phyloP scores from a whole-genome alignment of 2,329 filamentous ascomycete genomes.

The Trichoderma sp. region DNA sequence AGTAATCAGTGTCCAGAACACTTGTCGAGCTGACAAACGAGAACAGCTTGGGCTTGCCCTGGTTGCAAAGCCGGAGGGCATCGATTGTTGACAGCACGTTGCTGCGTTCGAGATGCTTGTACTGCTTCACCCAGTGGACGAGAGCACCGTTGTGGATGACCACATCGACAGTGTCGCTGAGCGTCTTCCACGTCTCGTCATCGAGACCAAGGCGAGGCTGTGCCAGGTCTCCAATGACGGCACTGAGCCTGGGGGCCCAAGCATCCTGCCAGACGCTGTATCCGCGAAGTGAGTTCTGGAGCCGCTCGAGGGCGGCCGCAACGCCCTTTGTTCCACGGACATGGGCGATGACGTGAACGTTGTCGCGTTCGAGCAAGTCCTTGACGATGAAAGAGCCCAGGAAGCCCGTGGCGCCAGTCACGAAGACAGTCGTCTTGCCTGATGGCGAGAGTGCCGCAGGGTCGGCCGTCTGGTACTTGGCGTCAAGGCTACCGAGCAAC shows the following conservation, averaged over 20 bases:
- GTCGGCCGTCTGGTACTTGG: constrained; percentile 38
- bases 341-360: constrained; percentile 64
- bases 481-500: constrained; percentile 53
- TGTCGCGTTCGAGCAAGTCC: constrained; percentile 64
- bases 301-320: constrained; percentile 63
- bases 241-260: constrained; percentile 68
- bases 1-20: constrained; percentile 80
- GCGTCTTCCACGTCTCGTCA: constrained; percentile 62
- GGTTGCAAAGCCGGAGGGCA: constrained; percentile 72
- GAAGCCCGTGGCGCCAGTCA: constrained; percentile 82
- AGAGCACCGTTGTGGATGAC: constrained; percentile 81
- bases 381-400: constrained; percentile 78
- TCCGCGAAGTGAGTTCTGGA: constrained; percentile 67
- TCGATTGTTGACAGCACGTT: constrained; percentile 86
- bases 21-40: constrained; percentile 76
- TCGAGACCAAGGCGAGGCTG: constrained; percentile 74
- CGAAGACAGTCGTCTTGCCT: constrained; percentile 62
- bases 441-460: constrained; percentile 42
- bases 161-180: constrained; percentile 69
- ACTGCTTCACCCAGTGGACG: constrained; percentile 81
- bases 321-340: constrained; percentile 66
- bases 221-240: constrained; percentile 71
- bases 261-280: constrained; percentile 77
- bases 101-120: constrained; percentile 67
- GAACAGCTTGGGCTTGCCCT: constrained; percentile 76